Evolutionary conservation across 2,329 filamentous ascomycete species (phyloP).

Genomic region (Sporothrix pallida): DNA sequence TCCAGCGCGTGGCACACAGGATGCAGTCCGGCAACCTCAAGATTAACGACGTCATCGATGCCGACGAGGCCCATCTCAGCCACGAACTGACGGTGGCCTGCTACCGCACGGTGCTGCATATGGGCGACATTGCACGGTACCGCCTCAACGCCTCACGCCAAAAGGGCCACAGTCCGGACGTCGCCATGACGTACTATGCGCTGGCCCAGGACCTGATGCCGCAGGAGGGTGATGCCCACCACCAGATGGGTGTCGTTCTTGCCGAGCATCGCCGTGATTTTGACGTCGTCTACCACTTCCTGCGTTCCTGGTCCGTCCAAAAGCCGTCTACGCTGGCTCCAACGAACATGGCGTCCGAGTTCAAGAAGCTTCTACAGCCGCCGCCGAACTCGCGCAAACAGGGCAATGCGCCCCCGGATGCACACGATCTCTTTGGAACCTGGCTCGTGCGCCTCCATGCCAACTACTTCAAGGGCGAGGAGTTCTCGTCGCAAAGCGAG

Average conservation of each 20-base stretch:
- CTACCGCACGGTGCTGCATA: constrained; percentile 80
- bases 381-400: constrained; percentile 36
- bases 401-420: constrained; percentile 53
- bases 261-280: constrained; percentile 76
- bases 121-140: constrained; percentile 91
- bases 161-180: constrained; percentile 77
- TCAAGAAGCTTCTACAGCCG: constrained; percentile 60
- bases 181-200: constrained; percentile 81
- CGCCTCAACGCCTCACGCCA: constrained; percentile 70
- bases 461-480: constrained; percentile 77
- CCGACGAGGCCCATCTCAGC: constrained; percentile 57
- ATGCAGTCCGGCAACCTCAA: constrained; percentile 52
- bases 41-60: constrained; percentile 52
- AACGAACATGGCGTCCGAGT: constrained; percentile 79
- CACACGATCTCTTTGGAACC: constrained; percentile 68
- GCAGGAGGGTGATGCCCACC: constrained; percentile 79
- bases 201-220: constrained; percentile 81
- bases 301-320: constrained; percentile 77
- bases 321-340: constrained; percentile 76
- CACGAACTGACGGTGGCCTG: constrained; percentile 73
- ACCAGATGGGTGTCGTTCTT: constrained; percentile 88
- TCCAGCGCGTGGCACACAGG: constrained; percentile 52
- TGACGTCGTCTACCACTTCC: constrained; percentile 86
- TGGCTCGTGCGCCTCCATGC: constrained; percentile 91
- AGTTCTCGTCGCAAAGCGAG: constrained; percentile 77